Conservation (phyloP, 78 protist species). For the Pigoraptor vietnamica region DNA sequence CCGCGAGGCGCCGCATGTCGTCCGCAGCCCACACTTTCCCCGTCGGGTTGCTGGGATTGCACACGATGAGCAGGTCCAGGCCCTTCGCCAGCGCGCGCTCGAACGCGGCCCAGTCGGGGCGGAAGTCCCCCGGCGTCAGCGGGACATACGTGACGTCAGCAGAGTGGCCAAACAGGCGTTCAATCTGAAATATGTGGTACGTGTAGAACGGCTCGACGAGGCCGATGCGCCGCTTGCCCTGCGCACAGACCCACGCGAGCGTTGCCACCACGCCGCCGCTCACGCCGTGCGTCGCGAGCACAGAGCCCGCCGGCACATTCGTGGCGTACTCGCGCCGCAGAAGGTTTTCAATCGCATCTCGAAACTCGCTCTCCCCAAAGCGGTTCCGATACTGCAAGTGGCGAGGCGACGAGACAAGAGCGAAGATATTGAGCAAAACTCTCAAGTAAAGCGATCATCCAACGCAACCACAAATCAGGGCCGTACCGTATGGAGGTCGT, state of each 20-base stretch:
- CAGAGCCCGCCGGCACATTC: background rate
- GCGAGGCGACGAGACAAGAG: background rate
- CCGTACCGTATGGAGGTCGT: background rate
- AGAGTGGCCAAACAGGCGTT: background rate
- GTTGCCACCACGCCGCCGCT: conserved; percentile 9
- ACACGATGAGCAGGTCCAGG: conserved; percentile 14
- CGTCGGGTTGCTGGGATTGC: conserved; percentile 29
- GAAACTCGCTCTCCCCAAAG: conserved; percentile 16
- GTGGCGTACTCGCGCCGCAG: background rate
- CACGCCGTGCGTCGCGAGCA: conserved; percentile 31
- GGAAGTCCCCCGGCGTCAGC: background rate
- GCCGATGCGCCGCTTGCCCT: background rate
- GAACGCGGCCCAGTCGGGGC: background rate
- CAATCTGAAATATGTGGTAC: conserved; percentile 27
- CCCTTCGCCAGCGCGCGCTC: background rate
- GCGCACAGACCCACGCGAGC: background rate
- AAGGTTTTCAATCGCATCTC: conserved; percentile 6
- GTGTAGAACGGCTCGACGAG: conserved; percentile 43
- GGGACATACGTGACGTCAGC: background rate
- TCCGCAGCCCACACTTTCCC: conserved; percentile 27
- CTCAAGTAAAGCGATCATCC: background rate
- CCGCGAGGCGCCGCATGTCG: background rate
- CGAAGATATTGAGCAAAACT: too few relatives aligned
- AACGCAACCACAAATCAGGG: background rate
- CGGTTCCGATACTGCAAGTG: conserved; percentile 21